These are phyloP conservation scores for Exutisphaerella laricina DNA, from an alignment of 2,329 filamentous ascomycete genomes.

Conservation along the genomic window DNA sequence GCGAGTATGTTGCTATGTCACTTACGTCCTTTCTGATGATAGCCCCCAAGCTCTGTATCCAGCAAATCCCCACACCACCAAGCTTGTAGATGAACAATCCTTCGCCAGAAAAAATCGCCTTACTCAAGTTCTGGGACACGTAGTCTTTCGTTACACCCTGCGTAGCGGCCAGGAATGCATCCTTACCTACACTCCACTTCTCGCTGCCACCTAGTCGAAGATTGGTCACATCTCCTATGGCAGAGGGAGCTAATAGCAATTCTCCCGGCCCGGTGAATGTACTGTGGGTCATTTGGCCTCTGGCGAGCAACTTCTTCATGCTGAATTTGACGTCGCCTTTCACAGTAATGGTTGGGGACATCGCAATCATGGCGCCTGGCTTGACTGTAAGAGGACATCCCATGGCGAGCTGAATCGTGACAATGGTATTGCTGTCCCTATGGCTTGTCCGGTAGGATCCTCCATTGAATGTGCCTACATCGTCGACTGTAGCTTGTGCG, in stretches of 20 bases:
- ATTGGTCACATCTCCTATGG: conserved; percentile 79
- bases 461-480: conserved; percentile 94
- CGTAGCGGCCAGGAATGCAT: conserved; percentile 79
- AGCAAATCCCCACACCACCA: conserved; percentile 71
- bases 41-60: conserved; percentile 89
- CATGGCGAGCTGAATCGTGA: conserved; percentile 84
- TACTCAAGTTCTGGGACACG: conserved; percentile 73
- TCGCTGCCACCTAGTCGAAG: conserved; percentile 65
- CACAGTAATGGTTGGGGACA: conserved; percentile 82
- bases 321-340: conserved; percentile 79
- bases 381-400: conserved; percentile 77
- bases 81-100: conserved; percentile 89
- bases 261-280: conserved; percentile 87
- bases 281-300: conserved; percentile 72
- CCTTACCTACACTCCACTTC: conserved; percentile 78
- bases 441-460: conserved; percentile 92
- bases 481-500: conserved; percentile 59
- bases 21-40: conserved; percentile 90
- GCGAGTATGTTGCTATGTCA: conserved; percentile 23
- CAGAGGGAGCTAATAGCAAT: conserved; percentile 71
- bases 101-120: conserved; percentile 91
- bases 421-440: conserved; percentile 79
- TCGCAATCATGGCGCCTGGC: conserved; percentile 88
- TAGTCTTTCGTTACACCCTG: conserved; percentile 84
- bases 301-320: conserved; percentile 82